Conservation (phyloP, 495 filamentous ascomycete genomes). For the Lasiosphaeriaceae sp. region DNA sequence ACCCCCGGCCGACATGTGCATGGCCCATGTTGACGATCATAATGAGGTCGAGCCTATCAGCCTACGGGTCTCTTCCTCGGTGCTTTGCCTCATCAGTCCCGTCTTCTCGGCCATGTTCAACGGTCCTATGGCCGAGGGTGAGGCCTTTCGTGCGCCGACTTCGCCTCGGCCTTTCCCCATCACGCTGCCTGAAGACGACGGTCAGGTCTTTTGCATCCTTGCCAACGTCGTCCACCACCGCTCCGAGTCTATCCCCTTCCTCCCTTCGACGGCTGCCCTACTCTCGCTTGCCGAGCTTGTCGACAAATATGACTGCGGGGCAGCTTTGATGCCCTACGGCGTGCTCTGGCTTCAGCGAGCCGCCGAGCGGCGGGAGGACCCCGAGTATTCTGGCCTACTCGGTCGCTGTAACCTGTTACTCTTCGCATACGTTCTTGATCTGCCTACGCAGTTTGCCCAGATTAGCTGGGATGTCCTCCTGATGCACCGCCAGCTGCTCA, state of each 20-base stretch:
- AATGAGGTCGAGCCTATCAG: background rate
- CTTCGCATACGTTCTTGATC: slow-evolving; percentile 17
- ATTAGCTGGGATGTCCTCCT: slow-evolving; percentile 15
- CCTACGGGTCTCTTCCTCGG: slow-evolving; percentile 15
- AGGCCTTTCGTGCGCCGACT: slow-evolving; percentile 12
- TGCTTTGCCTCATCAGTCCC: slow-evolving; percentile 15
- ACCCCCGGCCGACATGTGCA: background rate
- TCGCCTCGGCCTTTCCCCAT: slow-evolving; percentile 18
- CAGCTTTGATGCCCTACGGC: slow-evolving; percentile 11
- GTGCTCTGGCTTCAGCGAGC: slow-evolving; percentile 18
- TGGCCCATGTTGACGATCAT: background rate
- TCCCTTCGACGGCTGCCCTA: slow-evolving; percentile 3
- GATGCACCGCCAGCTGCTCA: slow-evolving; percentile 9
- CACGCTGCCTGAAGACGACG: slow-evolving; percentile 14
- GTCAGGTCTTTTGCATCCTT: slow-evolving; percentile 8
- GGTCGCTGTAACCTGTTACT: slow-evolving; percentile 10
- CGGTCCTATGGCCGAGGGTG: slow-evolving; percentile 12
- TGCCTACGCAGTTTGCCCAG: slow-evolving; percentile 9
- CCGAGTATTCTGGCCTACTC: slow-evolving; percentile 5
- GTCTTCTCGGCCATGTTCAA: slow-evolving; percentile 16
- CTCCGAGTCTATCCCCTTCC: slow-evolving; percentile 1
- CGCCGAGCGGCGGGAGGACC: background rate
- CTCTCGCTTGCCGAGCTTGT: slow-evolving; percentile 11
- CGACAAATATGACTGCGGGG: slow-evolving; percentile 16
- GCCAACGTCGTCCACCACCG: slow-evolving; percentile 17